A percentile compares a stretch with the other conserved stretches of the same genome.
Evolutionary conservation across 495 filamentous ascomycete genomes (phyloP).

Genomic region (Hamigera avellanea): DNA sequence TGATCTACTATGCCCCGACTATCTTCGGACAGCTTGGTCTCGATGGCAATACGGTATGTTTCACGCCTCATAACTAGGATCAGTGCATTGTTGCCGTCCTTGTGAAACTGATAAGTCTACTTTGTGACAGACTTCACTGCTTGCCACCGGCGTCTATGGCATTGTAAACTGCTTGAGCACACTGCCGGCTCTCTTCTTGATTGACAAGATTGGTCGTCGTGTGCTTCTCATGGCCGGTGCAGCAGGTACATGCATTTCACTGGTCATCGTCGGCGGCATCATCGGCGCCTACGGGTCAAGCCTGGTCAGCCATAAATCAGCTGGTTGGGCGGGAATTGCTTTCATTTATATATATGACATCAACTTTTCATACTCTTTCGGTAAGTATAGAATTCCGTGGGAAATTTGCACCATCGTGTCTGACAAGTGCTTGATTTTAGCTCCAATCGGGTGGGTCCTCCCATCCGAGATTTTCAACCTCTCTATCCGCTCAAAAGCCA

Average conservation of each 20-base stretch:
- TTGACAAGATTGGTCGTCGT: conserved; percentile 69
- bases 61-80: neutral
- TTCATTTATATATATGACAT: conserved; percentile 80
- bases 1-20: conserved; percentile 63
- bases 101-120: too few relatives aligned
- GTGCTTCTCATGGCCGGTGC: conserved; percentile 33
- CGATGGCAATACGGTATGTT: conserved; percentile 33
- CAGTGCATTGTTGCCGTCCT: too few relatives aligned
- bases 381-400: too few relatives aligned
- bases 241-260: conserved; percentile 48
- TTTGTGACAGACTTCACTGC: conserved; percentile 38
- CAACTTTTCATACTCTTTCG: conserved; percentile 55
- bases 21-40: conserved; percentile 65
- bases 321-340: conserved; percentile 66
- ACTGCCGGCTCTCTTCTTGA: conserved; percentile 57
- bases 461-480: conserved; percentile 32
- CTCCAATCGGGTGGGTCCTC: conserved; percentile 31
- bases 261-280: conserved; percentile 64
- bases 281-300: conserved; percentile 50
- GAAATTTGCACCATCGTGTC: neutral
- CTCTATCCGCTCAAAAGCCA: conserved; percentile 25
- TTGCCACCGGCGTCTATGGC: conserved; percentile 71
- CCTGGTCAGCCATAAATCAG: conserved; percentile 46
- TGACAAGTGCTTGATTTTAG: too few relatives aligned
- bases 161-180: conserved; percentile 72